Evolutionary conservation across 2,329 filamentous ascomycete species (phyloP), one percentile per base, ranked within the genome.

Genomic region (Zopfia rhizophila): DNA sequence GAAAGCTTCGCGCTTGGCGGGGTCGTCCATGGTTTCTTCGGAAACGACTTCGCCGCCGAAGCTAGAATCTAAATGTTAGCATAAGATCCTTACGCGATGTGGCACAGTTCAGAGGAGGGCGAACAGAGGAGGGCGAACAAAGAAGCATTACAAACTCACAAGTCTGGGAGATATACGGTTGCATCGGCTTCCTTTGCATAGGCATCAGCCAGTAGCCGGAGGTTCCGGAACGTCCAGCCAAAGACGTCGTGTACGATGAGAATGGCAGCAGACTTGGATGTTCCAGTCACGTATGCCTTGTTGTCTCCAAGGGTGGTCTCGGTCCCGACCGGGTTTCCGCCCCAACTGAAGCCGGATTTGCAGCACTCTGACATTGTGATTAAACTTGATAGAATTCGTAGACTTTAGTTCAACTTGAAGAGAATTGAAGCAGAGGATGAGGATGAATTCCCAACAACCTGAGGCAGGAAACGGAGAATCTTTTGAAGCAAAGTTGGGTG

Each of bases 161-260:
- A 60, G 53, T 79, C 76, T 1, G 76, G 71, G 22, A 79, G 58
- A 56, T 78, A 78, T 52, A 68, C 68, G 37, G 73, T 76, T 55
- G 74, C 78, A 56, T 76, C 72, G 10, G 68, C 68, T 48, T 70
- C 66, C 24, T 72, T 69, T 21, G 77, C 77, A 55, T 78, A 80
- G 37, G 73, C 62, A 59, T 79, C 77, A 10, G 77, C 77, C 11
- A 79, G 63, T 3, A 80, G 55, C 22, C 77, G 72, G 31, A 72
- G 60, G 56, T 79, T 79, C 22, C 66, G 59, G 36, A 79, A 71
- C n/a, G 72, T 72, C 72, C 72, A 79, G 48, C 77, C 77, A 48
- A 78, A 79, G 60, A 81, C 68, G 66, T 63, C 62, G 18, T 66
- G 60, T n/a, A 67, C 23, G 36, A 81, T 65, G 51, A 81, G 75